Conservation (phyloP, 306 rosid genomes). For the Quercus parvula region DNA sequence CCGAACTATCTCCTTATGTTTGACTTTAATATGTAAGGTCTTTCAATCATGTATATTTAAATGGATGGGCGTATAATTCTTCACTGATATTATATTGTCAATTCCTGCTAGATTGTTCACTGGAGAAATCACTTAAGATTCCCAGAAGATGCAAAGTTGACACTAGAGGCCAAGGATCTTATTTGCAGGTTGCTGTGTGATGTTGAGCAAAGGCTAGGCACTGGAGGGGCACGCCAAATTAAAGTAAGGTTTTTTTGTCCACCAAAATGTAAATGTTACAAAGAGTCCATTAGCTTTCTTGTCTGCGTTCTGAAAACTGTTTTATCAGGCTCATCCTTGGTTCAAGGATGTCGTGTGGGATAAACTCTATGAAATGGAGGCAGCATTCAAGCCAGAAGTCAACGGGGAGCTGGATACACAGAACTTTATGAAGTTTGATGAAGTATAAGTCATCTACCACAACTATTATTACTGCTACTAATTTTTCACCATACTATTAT, state of each 20-base stretch:
- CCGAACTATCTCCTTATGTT: background rate
- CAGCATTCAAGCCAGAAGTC: conserved; percentile 95
- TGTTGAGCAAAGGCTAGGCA: conserved; percentile 88
- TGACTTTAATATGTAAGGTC: conserved; percentile 7
- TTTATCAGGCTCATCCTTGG: conserved; percentile 94
- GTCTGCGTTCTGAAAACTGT: conserved; percentile 2
- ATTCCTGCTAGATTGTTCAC: conserved; percentile 82
- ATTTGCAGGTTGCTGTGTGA: conserved; percentile 91
- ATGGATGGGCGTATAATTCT: conserved; percentile 9
- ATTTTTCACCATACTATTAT: background rate
- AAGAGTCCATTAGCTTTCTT: conserved; percentile 8
- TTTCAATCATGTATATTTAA: conserved; percentile 3
- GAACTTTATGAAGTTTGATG: conserved; percentile 99
- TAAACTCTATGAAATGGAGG: conserved; percentile 90
- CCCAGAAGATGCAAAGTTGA: conserved; percentile 84
- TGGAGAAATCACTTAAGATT: conserved; percentile 87
- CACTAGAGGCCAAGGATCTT: conserved; percentile 88
- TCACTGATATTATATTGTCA: conserved; percentile 25
- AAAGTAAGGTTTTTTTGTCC: conserved; percentile 48
- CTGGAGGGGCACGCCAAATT: conserved; percentile 79
- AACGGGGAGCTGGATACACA: conserved; percentile 98
- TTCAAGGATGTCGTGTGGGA: conserved; percentile 82
- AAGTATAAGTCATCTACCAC: conserved; percentile 48
- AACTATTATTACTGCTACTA: background rate
- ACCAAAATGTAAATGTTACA: conserved; percentile 18